A percentile compares a stretch with the other conserved stretches of the same genome.
phyloP scores from a whole-genome alignment of 495 filamentous ascomycete genomes.

The Aspergillus homomorphus region DNA sequence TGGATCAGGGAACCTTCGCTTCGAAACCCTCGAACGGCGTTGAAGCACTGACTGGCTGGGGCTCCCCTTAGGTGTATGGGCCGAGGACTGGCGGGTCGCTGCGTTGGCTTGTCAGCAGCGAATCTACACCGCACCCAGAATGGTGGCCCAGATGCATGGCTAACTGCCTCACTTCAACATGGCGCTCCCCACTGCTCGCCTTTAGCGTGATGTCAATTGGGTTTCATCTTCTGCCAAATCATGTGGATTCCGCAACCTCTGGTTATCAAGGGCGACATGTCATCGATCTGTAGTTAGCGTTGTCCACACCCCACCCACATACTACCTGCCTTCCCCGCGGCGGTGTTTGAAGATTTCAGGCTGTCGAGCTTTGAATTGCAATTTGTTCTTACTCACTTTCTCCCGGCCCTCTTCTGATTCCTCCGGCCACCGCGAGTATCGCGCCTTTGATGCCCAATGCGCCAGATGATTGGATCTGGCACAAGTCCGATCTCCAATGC shows the following conservation, averaged over 20 bases:
- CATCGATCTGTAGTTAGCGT: conserved; percentile 28
- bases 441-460: conserved; percentile 46
- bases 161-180: conserved; percentile 26
- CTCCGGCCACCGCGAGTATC: conserved; percentile 23
- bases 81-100: conserved; percentile 17
- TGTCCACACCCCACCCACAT: conserved; percentile 20
- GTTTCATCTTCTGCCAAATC: conserved; percentile 20
- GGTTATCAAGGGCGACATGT: conserved; percentile 37
- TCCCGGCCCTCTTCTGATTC: conserved; percentile 12
- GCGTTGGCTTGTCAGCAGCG: conserved; percentile 23
- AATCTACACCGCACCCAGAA: conserved; percentile 19
- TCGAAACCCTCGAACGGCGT: not conserved
- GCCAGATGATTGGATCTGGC: conserved; percentile 32
- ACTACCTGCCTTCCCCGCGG: conserved; percentile 3
- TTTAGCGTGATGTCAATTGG: conserved; percentile 18
- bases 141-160: conserved; percentile 26
- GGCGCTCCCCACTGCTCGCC: conserved; percentile 23
- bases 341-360: conserved; percentile 12
- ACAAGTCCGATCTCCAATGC: conserved; percentile 25
- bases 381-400: not conserved
- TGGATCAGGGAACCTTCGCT: conserved; percentile 8
- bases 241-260: conserved; percentile 26
- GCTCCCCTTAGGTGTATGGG: conserved; percentile 1
- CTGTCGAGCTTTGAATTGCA: conserved; percentile 13
- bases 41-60: not conserved